A percentile compares a stretch with the other conserved stretches of the same genome.
phyloP scores from a whole-genome alignment of 2,329 filamentous ascomycete genomes.

The Colletotrichum shisoi region DNA sequence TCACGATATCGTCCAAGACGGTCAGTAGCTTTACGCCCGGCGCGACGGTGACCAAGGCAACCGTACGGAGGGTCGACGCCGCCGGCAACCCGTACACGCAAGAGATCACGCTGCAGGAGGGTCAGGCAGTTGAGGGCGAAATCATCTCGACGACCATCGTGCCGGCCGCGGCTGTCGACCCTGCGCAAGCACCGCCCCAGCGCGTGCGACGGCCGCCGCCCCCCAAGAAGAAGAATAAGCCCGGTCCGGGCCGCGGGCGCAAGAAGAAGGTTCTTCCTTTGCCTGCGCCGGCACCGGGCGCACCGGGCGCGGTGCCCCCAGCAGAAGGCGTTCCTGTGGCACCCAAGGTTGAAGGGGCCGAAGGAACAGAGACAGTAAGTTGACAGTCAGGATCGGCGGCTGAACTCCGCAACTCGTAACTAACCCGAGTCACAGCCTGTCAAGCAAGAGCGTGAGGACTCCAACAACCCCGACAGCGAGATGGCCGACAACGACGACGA shows the following conservation, averaged over 20 bases:
- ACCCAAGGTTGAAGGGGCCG: constrained; percentile 35
- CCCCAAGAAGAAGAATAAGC: constrained; percentile 82
- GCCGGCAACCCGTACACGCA: constrained; percentile 84
- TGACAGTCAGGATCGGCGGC: neutral
- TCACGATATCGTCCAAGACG: constrained; percentile 64
- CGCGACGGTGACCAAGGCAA: constrained; percentile 76
- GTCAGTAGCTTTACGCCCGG: constrained; percentile 55
- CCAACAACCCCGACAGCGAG: constrained; percentile 59
- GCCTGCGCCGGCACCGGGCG: constrained; percentile 48
- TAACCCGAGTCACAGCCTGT: constrained; percentile 46
- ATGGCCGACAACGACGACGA: constrained; percentile 63
- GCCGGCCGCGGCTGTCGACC: constrained; percentile 63
- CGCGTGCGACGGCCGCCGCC: constrained; percentile 72
- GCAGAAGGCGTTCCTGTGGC: constrained; percentile 46
- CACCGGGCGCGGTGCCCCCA: constrained; percentile 46
- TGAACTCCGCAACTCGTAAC: constrained; percentile 27
- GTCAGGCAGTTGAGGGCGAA: constrained; percentile 81
- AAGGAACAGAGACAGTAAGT: constrained; percentile 37
- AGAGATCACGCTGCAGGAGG: constrained; percentile 81
- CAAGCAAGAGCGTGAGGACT: constrained; percentile 56
- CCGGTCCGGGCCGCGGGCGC: constrained; percentile 75
- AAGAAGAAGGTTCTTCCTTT: constrained; percentile 75
- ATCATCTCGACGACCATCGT: constrained; percentile 70
- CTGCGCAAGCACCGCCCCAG: constrained; percentile 53
- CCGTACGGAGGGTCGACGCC: constrained; percentile 78